phyloP scores from a whole-genome alignment of 2,329 filamentous ascomycete genomes.

The Ascochyta pisi region DNA sequence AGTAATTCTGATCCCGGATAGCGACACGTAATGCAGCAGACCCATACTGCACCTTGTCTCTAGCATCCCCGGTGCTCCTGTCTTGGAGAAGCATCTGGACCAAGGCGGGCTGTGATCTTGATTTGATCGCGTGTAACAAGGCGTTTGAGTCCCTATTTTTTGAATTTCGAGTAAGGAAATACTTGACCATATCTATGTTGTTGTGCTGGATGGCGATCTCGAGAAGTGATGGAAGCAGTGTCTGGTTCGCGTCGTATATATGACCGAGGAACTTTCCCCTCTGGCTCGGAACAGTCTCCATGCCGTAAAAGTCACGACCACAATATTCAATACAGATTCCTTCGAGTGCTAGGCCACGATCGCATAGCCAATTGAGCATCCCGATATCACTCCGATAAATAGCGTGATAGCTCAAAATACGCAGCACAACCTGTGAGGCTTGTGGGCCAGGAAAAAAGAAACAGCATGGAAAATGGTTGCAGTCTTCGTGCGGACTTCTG shows the following conservation, averaged over 20 bases:
- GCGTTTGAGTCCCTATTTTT: not conserved
- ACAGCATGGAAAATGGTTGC: not conserved
- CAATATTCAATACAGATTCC: not conserved
- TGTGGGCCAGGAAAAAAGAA: not conserved
- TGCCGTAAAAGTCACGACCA: not conserved
- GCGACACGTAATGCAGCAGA: constrained; percentile 3
- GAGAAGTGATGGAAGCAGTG: not conserved
- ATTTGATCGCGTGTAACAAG: not conserved
- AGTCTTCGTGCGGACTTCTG: not conserved
- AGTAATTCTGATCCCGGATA: constrained; percentile 4
- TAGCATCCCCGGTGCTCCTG: no score
- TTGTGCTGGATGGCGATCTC: not conserved
- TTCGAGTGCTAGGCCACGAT: not conserved
- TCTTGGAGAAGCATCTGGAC: not conserved
- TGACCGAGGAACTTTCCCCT: no score
- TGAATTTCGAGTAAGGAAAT: not conserved
- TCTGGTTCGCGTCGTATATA: no score
- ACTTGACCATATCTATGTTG: not conserved
- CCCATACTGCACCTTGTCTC: not conserved
- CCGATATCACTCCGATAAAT: not conserved
- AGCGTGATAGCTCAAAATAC: constrained; percentile 1
- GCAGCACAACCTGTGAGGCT: not conserved
- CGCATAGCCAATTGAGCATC: not conserved
- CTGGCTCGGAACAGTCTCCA: no score
- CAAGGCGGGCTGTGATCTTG: not conserved